Base-by-base conservation (phyloP, 176 grass and related monocot genomes). In the Tillandsia leiboldiana region DNA sequence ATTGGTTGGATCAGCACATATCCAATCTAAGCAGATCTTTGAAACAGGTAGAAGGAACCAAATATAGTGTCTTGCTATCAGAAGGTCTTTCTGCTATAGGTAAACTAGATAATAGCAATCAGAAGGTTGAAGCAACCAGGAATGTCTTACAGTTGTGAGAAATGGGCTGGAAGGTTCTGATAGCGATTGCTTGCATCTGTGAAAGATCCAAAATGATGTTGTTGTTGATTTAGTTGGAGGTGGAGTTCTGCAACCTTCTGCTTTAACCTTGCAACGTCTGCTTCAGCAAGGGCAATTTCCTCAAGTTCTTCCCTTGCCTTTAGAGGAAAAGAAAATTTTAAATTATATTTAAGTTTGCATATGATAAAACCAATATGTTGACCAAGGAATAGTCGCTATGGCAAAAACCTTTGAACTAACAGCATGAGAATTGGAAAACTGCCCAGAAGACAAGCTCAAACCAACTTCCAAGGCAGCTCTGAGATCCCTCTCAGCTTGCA, bases 391-490 rank as follows among this genome's bases (percentile, higher is more conserved):
- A 53, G 33, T 17, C 52, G 12, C 20, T 17, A 49, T 28, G 48
- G 58, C 14, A 10, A 10, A 77, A 72, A 94, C 95, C 89, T 94
- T 94, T 10, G 87, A 99, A 74, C 90, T 90, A 87, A 99, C 90
- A 62, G 87, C 51, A 57, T 50, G 75, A 51, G 84, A 79, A 65
- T 59, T 84, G 74, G 90, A 94, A 74, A 94, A 80, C 57, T 99
- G 90, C 75, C 84, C 83, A 81, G 87, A 94, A 73, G 95, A 88
- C 87, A 94, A 90, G 72, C 85, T 99, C 73, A 99, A 80, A 49
- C 95, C 90, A 86, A 99, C 95, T 73, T 99, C 95, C 71, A 99
- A 72, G 56, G 90, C 95, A 94, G 95, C 75, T 88, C 95, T 90
- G 61, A 94, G 95, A 66, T 99, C 87, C 72, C 90, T 86, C 75